These are phyloP conservation scores for Hemerocallis citrina DNA, from an alignment of 106 monocot genomes.

Conservation along the genomic window DNA sequence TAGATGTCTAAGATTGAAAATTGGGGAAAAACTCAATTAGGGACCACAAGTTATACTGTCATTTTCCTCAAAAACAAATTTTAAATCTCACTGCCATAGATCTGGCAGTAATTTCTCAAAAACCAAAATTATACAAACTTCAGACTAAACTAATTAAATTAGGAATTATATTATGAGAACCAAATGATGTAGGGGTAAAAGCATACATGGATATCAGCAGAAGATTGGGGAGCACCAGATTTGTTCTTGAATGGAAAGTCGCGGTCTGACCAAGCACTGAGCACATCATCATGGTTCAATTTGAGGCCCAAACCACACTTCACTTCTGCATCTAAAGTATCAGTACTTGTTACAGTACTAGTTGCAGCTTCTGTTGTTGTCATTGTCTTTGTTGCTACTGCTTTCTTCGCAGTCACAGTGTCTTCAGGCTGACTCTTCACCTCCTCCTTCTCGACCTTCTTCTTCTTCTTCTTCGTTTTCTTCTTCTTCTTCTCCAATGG, in stretches of 20 bases:
- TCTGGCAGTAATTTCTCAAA: neutral
- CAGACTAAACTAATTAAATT: neutral
- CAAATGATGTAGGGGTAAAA: neutral
- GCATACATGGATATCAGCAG: constrained; percentile 51
- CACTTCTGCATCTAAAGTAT: neutral
- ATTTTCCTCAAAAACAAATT: neutral
- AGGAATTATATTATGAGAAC: neutral
- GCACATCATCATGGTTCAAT: constrained; percentile 47
- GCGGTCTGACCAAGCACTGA: constrained; percentile 56
- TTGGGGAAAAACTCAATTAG: neutral
- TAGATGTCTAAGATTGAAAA: neutral
- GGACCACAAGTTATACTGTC: neutral
- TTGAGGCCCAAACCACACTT: constrained; percentile 46
- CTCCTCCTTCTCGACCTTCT: constrained; percentile 37
- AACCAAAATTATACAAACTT: neutral
- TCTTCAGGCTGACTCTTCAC: neutral
- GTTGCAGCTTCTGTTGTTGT: neutral
- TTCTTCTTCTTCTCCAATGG: neutral
- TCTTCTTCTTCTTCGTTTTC: constrained; percentile 36
- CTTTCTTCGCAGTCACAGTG: neutral
- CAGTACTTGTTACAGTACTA: neutral
- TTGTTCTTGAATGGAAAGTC: constrained; percentile 43
- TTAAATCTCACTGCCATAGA: neutral
- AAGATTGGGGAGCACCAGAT: constrained; percentile 28
- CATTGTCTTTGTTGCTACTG: neutral